Percentiles rank a stretch among this genome's conserved stretches.
These are phyloP conservation scores for Aspergillus leporis DNA, from an alignment of 495 filamentous ascomycete genomes.

Conservation along the genomic window DNA sequence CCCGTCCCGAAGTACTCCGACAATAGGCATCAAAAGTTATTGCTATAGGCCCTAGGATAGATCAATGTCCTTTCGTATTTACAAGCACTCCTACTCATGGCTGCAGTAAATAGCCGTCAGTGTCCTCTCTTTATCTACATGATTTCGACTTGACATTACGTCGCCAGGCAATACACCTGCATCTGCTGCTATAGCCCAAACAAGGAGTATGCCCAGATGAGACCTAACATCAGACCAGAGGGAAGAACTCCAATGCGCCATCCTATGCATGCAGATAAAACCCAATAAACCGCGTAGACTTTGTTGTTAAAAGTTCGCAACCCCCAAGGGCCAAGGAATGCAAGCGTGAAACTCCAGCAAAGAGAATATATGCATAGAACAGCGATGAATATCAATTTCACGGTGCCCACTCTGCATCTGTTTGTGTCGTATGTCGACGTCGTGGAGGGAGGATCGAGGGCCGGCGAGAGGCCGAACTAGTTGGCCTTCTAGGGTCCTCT, in stretches of 20 bases:
- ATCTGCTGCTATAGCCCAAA: not conserved
- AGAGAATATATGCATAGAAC: not conserved
- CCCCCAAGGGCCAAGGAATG: constrained; percentile 9
- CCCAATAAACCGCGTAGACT: not conserved
- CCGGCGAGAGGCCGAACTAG: constrained; percentile 33
- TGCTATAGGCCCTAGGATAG: not conserved
- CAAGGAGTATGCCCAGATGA: not conserved
- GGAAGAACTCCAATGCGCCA: constrained; percentile 22
- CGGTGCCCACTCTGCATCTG: constrained; percentile 40
- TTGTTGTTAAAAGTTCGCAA: not conserved
- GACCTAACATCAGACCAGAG: not conserved
- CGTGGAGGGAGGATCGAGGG: constrained; percentile 42
- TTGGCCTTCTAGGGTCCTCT: constrained; percentile 37
- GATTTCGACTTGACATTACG: not conserved
- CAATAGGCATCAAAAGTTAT: not conserved
- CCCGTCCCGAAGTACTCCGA: not conserved
- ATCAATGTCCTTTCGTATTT: not conserved
- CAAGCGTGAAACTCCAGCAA: constrained; percentile 14
- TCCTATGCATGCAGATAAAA: constrained; percentile 17
- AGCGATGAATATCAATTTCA: constrained; percentile 6
- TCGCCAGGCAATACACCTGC: no score
- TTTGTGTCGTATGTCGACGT: constrained; percentile 39
- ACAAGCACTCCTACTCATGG: not conserved
- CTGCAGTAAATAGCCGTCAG: not conserved
- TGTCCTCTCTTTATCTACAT: not conserved